Percentiles rank a stretch among this genome's conserved stretches.
Evolutionary conservation across 192 early-diverging fungal species (phyloP).

Genomic region (Coemansia sp.): DNA sequence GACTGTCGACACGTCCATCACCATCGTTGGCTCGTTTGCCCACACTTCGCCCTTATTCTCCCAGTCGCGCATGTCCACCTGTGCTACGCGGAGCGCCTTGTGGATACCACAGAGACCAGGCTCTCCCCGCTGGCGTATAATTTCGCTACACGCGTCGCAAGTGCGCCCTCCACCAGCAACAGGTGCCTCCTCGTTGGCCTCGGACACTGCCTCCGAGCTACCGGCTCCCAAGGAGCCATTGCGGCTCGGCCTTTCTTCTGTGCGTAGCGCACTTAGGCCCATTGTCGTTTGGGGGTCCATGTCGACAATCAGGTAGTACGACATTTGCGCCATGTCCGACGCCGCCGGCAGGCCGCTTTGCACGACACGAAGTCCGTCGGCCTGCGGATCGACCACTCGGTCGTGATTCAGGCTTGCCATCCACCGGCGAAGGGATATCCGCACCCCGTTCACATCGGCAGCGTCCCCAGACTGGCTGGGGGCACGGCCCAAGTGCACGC

Average conservation of each 20-base stretch:
- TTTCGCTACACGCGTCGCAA: constrained; percentile 15
- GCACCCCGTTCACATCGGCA: background rate
- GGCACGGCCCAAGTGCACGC: background rate
- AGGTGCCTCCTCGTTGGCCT: background rate
- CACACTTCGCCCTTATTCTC: constrained; percentile 48
- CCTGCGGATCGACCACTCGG: constrained; percentile 16
- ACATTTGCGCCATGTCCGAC: constrained; percentile 17
- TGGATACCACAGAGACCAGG: constrained; percentile 27
- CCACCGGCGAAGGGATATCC: constrained; percentile 27
- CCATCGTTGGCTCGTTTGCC: constrained; percentile 39
- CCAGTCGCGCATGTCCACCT: constrained; percentile 50
- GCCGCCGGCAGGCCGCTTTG: too few species aligned
- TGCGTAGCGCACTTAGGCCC: constrained; percentile 18
- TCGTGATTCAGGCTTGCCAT: constrained; percentile 30
- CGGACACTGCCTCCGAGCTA: background rate
- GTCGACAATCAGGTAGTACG: constrained; percentile 40
- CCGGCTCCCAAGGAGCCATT: constrained; percentile 32
- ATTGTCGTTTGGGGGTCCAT: constrained; percentile 48
- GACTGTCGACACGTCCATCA: constrained; percentile 39
- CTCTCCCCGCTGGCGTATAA: constrained; percentile 3
- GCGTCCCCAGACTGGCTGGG: background rate
- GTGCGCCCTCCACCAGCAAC: constrained; percentile 5
- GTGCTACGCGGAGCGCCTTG: constrained; percentile 21
- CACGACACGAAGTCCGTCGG: constrained; percentile 10
- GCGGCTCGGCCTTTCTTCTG: constrained; percentile 23